Percentiles rank a stretch among this genome's conserved stretches.
Evolutionary conservation across 768 basidiomycete species (phyloP).

Genomic region (Mycena pura): DNA sequence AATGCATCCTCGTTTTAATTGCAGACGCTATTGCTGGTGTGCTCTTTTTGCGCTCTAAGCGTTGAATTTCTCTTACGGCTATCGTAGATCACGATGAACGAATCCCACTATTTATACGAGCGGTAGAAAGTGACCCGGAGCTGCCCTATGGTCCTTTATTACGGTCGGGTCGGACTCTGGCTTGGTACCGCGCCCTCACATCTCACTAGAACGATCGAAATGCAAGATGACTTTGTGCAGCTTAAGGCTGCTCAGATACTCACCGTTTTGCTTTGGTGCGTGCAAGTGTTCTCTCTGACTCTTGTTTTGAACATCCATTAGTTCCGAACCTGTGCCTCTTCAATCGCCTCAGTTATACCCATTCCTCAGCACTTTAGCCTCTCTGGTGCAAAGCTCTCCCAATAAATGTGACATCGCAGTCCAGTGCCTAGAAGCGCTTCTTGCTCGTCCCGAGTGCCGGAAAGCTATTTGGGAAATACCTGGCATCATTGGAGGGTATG

Average conservation of each 20-base stretch:
- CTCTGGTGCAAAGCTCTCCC: conserved; percentile 62
- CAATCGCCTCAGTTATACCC: conserved; percentile 61
- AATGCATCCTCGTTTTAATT: conserved; percentile 84
- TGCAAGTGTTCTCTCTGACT: conserved; percentile 5
- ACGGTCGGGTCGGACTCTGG: conserved; percentile 50
- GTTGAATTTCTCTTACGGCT: neutral
- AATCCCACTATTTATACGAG: conserved; percentile 73
- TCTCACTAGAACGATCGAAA: conserved; percentile 69
- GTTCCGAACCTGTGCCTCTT: conserved; percentile 57
- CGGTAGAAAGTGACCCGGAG: conserved; percentile 72
- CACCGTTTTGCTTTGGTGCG: conserved; percentile 81
- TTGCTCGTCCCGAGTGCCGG: conserved; percentile 83
- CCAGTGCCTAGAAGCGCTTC: conserved; percentile 86
- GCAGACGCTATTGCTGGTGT: conserved; percentile 86
- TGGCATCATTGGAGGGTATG: conserved; percentile 72
- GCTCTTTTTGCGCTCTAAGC: conserved; percentile 27
- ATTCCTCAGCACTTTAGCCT: conserved; percentile 65
- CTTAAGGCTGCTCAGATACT: conserved; percentile 89
- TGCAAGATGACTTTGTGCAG: conserved; percentile 95
- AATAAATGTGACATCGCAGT: conserved; percentile 89
- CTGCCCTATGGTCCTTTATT: conserved; percentile 83
- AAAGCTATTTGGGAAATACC: conserved; percentile 81
- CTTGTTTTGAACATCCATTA: conserved; percentile 28
- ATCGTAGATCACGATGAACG: conserved; percentile 86
- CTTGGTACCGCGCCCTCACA: conserved; percentile 15